Percentiles rank a stretch among this genome's conserved stretches.
Evolutionary conservation across 2,329 filamentous ascomycete species (phyloP).

Genomic region (Aspergillus ustus): DNA sequence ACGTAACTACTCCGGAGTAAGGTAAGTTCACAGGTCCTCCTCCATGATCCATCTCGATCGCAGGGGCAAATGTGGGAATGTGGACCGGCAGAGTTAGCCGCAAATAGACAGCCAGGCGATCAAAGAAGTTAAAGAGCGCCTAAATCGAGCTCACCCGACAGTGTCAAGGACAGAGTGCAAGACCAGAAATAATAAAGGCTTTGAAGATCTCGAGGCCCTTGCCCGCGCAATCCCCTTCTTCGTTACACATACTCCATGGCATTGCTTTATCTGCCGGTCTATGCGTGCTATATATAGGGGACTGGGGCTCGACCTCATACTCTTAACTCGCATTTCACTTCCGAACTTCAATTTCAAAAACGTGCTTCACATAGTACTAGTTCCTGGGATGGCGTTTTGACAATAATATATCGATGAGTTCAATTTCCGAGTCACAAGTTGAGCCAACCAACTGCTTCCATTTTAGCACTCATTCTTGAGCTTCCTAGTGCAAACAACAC

Average conservation of each 20-base stretch:
- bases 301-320: background rate
- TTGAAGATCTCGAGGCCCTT: background rate
- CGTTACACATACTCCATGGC: constrained; percentile 12
- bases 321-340: background rate
- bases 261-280: background rate
- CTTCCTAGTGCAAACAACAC: background rate
- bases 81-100: constrained; percentile 23
- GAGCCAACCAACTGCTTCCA: constrained; percentile 1
- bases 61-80: constrained; percentile 17
- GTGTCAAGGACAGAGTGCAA: background rate
- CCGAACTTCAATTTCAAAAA: background rate
- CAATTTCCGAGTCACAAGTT: background rate
- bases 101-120: constrained; percentile 7
- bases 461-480: background rate
- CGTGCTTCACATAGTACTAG: background rate
- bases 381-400: no score
- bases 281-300: constrained; percentile 11
- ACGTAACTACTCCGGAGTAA: constrained; percentile 12
- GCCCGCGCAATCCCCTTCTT: background rate
- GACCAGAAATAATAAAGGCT: background rate
- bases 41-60: constrained; percentile 10
- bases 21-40: background rate
- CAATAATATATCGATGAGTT: background rate
- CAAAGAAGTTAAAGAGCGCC: background rate
- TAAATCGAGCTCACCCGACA: background rate